Evolutionary conservation across 78 protist genomes (phyloP).

Genomic region (Dictyostelium discoideum): DNA sequence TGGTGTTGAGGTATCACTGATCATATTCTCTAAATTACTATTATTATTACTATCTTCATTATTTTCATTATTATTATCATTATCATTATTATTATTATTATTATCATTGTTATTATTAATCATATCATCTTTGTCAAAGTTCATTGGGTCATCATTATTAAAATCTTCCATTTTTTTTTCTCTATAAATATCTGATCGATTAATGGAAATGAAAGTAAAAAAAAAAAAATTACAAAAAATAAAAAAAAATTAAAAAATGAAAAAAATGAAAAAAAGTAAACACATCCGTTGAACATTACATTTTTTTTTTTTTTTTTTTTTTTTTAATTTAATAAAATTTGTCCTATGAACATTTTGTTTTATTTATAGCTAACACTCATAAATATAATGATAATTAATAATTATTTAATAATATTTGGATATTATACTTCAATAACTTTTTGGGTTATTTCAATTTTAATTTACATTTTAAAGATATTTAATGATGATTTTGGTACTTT

Average conservation of each 20-base stretch:
- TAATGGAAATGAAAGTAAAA: not conserved
- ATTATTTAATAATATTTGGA: not conserved
- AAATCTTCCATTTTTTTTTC: not conserved
- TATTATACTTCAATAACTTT: not conserved
- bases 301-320: too few species aligned
- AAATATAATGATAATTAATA: not conserved
- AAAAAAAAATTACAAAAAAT: too few species aligned
- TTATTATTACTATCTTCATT: not conserved
- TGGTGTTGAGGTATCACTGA: not conserved
- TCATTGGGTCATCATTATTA: not conserved
- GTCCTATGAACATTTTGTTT: too few species aligned
- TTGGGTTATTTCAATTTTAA: not conserved
- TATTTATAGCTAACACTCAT: not conserved
- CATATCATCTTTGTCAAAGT: not conserved
- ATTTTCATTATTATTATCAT: not conserved
- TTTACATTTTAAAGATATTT: not conserved
- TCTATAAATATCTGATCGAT: not conserved
- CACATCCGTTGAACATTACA: too few species aligned
- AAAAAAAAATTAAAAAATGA: too few species aligned
- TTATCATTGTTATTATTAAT: not conserved
- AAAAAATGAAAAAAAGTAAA: too few species aligned
- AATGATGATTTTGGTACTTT: not conserved
- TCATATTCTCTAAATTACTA: not conserved
- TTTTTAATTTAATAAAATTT: too few species aligned
- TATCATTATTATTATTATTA: not conserved